Base-by-base conservation (phyloP, 257 asterid species). In the Phtheirospermum japonicum region DNA sequence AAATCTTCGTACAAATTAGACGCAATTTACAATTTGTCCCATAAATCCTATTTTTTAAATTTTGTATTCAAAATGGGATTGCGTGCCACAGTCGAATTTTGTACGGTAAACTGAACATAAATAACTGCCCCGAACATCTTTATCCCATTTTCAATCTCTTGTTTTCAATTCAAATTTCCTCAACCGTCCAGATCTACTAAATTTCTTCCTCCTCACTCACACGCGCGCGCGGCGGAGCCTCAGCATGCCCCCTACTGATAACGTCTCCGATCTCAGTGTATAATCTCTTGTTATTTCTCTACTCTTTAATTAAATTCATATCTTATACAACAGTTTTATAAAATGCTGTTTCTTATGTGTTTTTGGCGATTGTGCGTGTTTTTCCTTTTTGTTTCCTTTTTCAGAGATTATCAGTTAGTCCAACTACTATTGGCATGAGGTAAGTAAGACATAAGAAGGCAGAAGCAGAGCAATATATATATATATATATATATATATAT, bases 181-280 rank as follows among this genome's bases (percentile, higher is more conserved):
- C 48, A 40, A 40, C 46, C 4, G 46, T 39, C n/a, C 46, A 10
- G 46, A 39, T 39, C 46, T 39, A 14, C 46, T n/a, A 39, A 13
- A 14, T 39, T 5, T 7, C 40, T 2, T 42, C 49, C 12, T 42
- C 49, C 16, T 40, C 48, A 10, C 45, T 8, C 48, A 40, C 12
- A 10, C 9, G 17, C 48, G 16, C 5, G 17, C 10, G n/a, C 13
- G n/a, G 3, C 45, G 45, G n/a, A 37, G 12, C n/a, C n/a, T 37
- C 45, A 3, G 14, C n/a, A 34, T 86, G 95, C 77, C 83, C 34
- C 78, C 83, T 16, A 61, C 82, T 18, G 94, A 86, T 57, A 31
- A 70, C 16, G 97, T 84, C 73, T 67, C 79, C 70, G 91, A 89
- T 84, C 87, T 76, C 77, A 74, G 88, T 57, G 95, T 85, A 73